Evolutionary conservation across 2,329 filamentous ascomycete genomes (phyloP).

Genomic region (Talaromyces funiculosus): DNA sequence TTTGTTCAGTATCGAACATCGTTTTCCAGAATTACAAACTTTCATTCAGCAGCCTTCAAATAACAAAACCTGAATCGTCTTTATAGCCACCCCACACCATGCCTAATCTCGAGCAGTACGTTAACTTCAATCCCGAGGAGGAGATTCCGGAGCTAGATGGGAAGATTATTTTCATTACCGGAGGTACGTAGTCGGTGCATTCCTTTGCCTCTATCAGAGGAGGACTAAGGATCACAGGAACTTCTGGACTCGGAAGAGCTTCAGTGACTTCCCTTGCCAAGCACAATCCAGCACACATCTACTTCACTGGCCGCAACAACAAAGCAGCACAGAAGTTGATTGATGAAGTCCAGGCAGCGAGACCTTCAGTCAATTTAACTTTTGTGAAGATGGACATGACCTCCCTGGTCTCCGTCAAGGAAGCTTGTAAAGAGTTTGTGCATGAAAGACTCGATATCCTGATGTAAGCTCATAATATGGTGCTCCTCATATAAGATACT

Average conservation of each 20-base stretch:
- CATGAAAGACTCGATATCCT: constrained; percentile 30
- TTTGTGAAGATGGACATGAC: constrained; percentile 40
- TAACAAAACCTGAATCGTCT: neutral
- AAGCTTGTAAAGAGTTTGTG: constrained; percentile 31
- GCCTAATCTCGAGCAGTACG: constrained; percentile 14
- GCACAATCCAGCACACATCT: constrained; percentile 37
- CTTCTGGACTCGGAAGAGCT: constrained; percentile 45
- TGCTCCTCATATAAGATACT: too few species aligned
- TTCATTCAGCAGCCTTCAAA: neutral
- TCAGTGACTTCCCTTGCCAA: constrained; percentile 38
- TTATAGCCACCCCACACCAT: neutral
- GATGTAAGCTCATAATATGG: constrained; percentile 19
- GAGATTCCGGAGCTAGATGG: constrained; percentile 31
- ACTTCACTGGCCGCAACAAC: constrained; percentile 30
- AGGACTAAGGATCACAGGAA: constrained; percentile 24
- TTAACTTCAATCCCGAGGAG: constrained; percentile 26
- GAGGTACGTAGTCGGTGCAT: constrained; percentile 21
- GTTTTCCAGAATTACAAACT: too few species aligned
- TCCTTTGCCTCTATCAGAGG: neutral
- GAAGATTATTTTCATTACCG: constrained; percentile 33
- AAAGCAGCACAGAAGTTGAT: constrained; percentile 7
- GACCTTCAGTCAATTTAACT: constrained; percentile 33
- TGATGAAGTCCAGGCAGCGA: constrained; percentile 9
- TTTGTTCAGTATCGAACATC: neutral
- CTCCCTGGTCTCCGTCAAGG: constrained; percentile 38